Evolutionary conservation across 2,329 filamentous ascomycete genomes (phyloP).

Genomic region (Trichoderma sp.): DNA sequence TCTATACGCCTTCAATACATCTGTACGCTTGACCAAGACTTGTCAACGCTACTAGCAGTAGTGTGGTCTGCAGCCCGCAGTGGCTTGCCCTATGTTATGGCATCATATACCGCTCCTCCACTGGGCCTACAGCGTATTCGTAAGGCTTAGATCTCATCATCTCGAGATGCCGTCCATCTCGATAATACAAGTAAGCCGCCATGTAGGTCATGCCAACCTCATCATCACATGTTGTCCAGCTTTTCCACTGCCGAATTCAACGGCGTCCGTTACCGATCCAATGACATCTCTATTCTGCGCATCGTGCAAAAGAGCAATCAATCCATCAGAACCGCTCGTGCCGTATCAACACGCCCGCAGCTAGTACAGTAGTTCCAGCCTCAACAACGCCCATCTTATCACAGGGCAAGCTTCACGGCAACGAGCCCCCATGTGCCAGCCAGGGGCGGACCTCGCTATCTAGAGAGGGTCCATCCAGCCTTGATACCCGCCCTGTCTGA

Average conservation of each 20-base stretch:
- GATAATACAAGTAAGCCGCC: background rate
- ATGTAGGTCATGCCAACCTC: background rate
- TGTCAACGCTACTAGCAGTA: background rate
- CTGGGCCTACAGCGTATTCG: background rate
- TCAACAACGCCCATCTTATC: conserved; percentile 5
- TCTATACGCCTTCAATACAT: background rate
- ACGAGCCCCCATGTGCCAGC: background rate
- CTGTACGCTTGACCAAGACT: background rate
- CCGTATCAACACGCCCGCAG: conserved; percentile 5
- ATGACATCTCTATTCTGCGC: background rate
- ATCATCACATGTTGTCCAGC: background rate
- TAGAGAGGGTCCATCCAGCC: background rate
- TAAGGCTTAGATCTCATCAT: background rate
- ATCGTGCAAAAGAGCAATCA: background rate
- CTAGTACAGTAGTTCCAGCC: conserved; percentile 6
- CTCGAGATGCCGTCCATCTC: background rate
- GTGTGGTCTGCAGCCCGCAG: background rate
- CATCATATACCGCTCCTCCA: background rate
- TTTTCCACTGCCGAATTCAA: background rate
- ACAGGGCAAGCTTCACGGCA: background rate
- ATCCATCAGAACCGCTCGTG: background rate
- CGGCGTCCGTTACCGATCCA: background rate
- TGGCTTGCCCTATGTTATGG: background rate
- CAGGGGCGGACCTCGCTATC: background rate
- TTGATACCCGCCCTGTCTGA: conserved; percentile 15